A percentile compares a stretch with the other conserved stretches of the same genome.
Evolutionary conservation across 2,329 filamentous ascomycete genomes (phyloP).

Genomic region (Pestalotiopsis sp.): DNA sequence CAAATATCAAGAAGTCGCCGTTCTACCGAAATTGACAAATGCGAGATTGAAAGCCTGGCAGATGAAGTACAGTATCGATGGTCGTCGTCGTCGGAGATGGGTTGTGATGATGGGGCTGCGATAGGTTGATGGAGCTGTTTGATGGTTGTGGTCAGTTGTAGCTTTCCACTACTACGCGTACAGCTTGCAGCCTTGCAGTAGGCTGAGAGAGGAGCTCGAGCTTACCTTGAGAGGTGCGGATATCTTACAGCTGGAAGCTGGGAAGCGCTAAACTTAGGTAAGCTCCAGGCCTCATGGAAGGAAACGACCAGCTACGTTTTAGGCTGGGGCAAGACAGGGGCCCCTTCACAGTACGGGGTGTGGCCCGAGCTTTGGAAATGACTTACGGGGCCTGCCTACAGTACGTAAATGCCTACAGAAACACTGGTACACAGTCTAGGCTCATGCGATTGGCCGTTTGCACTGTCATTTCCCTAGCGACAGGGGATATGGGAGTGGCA

Average conservation of each 20-base stretch:
- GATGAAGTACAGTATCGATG: not conserved
- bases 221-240: not conserved
- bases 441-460: conserved; percentile 1
- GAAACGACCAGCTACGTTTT: not conserved
- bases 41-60: not conserved
- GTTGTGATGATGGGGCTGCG: conserved; percentile 4
- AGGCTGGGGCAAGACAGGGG: not conserved
- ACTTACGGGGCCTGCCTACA: conserved; percentile 1
- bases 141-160: conserved; percentile 19
- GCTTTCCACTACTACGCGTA: conserved; percentile 26
- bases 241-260: not conserved
- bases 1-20: conserved; percentile 17
- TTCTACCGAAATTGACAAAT: not conserved
- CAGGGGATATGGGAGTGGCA: not conserved
- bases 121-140: conserved; percentile 14
- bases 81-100: conserved; percentile 15
- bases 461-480: conserved; percentile 4
- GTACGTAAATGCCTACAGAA: not conserved
- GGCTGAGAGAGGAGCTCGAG: conserved; percentile 1
- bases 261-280: not conserved
- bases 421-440: not conserved
- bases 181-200: conserved; percentile 54
- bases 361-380: conserved; percentile 18
- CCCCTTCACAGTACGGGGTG: not conserved
- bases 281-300: not conserved